Percentiles rank a stretch among this genome's conserved stretches.
Conservation (phyloP, 768 basidiomycete genomes). For the Suillus ampliporus region DNA sequence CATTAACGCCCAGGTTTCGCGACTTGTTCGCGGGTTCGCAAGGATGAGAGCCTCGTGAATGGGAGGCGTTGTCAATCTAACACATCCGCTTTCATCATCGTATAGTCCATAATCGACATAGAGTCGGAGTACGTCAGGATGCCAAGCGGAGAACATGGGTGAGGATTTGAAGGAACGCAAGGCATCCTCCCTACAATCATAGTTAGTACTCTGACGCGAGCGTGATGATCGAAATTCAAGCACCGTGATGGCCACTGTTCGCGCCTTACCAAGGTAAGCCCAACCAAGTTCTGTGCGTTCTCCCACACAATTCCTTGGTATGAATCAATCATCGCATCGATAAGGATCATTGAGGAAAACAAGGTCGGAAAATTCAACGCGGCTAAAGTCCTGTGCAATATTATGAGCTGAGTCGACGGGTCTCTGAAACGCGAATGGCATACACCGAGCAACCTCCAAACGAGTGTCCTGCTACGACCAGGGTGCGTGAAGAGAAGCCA, state of each 20-base stretch:
- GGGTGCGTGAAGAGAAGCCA: constrained; percentile 57
- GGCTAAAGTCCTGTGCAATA: constrained; percentile 55
- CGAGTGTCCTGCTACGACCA: constrained; percentile 82
- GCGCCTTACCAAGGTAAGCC: constrained; percentile 62
- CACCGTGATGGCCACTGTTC: constrained; percentile 69
- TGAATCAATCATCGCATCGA: constrained; percentile 73
- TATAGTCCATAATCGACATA: constrained; percentile 66
- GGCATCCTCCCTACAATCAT: constrained; percentile 60
- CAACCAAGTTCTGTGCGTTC: constrained; percentile 20
- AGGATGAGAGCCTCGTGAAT: constrained; percentile 72
- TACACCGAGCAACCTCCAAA: constrained; percentile 82
- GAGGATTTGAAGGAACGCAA: constrained; percentile 49
- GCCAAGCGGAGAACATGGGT: constrained; percentile 76
- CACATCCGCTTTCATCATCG: constrained; percentile 40
- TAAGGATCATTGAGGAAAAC: constrained; percentile 72
- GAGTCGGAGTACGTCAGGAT: constrained; percentile 61
- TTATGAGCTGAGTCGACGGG: constrained; percentile 7
- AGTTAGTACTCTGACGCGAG: background rate
- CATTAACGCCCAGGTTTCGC: constrained; percentile 35
- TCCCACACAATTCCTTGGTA: background rate
- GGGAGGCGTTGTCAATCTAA: constrained; percentile 68
- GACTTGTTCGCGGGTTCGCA: constrained; percentile 41
- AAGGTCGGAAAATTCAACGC: constrained; percentile 67
- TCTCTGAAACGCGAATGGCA: constrained; percentile 35
- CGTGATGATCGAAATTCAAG: background rate